phyloP scores from a whole-genome alignment of 2,329 filamentous ascomycete genomes.

The Penicillium sp. region DNA sequence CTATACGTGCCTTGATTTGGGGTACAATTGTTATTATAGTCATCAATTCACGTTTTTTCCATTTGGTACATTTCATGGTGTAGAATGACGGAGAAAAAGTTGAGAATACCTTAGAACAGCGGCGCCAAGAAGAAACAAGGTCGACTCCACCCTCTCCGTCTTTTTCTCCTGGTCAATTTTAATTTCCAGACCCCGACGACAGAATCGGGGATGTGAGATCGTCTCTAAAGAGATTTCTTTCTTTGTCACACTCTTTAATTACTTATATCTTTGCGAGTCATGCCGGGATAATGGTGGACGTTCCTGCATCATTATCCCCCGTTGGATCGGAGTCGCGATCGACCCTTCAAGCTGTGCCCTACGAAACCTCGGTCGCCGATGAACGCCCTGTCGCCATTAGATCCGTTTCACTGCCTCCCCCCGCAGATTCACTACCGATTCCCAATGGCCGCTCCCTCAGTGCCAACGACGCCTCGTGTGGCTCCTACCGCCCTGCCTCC shows the following conservation, averaged over 20 bases:
- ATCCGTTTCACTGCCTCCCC: constrained; percentile 30
- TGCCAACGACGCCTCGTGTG: constrained; percentile 25
- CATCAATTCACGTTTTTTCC: neutral
- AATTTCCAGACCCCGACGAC: constrained; percentile 18
- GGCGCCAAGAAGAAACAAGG: constrained; percentile 17
- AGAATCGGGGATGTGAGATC: constrained; percentile 12
- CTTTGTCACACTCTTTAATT: constrained; percentile 3
- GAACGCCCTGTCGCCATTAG: constrained; percentile 25
- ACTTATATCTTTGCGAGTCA: constrained; percentile 27
- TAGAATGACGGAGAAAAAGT: neutral
- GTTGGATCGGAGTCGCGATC: constrained; percentile 27
- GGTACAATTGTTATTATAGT: neutral
- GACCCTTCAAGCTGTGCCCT: constrained; percentile 25
- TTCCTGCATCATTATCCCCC: constrained; percentile 28
- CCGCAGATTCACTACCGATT: constrained; percentile 22
- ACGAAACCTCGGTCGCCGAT: constrained; percentile 28
- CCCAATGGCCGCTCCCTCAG: constrained; percentile 27
- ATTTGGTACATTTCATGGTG: neutral
- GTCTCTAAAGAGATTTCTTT: constrained; percentile 11
- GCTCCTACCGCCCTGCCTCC: constrained; percentile 14
- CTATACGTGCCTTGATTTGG: neutral
- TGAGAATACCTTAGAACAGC: neutral
- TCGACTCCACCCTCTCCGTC: constrained; percentile 17
- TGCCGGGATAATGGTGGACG: constrained; percentile 39
- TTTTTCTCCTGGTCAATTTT: constrained; percentile 19